Evolutionary conservation across 805 yeast species (phyloP).

Genomic region (Pichia nakasei): DNA sequence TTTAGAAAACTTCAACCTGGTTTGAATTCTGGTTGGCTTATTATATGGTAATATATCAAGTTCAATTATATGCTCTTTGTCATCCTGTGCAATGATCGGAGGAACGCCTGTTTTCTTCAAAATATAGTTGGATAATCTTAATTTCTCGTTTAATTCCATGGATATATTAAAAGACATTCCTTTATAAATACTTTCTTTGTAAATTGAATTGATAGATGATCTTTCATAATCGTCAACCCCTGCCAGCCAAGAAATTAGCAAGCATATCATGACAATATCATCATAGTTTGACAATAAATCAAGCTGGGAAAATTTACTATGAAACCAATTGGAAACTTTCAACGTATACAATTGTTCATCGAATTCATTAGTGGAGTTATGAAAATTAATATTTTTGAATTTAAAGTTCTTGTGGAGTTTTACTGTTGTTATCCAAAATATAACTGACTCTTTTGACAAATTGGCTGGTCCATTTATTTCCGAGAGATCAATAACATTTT

Average conservation of each 20-base stretch:
- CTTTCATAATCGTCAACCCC: background rate
- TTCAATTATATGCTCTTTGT: background rate
- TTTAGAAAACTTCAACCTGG: background rate
- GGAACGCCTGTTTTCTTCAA: background rate
- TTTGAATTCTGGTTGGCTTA: background rate
- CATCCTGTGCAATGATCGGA: background rate
- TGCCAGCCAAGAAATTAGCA: background rate
- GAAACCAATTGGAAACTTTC: slow-evolving; percentile 41
- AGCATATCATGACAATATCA: background rate
- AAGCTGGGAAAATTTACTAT: slow-evolving; percentile 6
- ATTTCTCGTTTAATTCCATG: background rate
- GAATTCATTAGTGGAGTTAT: slow-evolving; percentile 10
- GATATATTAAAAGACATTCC: background rate
- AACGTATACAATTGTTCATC: slow-evolving; percentile 13
- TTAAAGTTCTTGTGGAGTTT: slow-evolving; percentile 29
- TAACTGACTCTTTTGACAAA: slow-evolving; percentile 37
- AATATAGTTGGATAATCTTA: background rate
- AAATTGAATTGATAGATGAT: background rate
- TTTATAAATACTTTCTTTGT: background rate
- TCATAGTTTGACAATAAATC: background rate
- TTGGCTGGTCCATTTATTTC: slow-evolving; percentile 54
- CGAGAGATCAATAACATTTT: slow-evolving; percentile 42
- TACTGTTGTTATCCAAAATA: slow-evolving; percentile 44
- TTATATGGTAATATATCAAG: background rate
- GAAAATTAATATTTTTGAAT: slow-evolving; percentile 22